Evolutionary conservation across 139 green algal species (phyloP).

Genomic region (Spirogloea muscicola): DNA sequence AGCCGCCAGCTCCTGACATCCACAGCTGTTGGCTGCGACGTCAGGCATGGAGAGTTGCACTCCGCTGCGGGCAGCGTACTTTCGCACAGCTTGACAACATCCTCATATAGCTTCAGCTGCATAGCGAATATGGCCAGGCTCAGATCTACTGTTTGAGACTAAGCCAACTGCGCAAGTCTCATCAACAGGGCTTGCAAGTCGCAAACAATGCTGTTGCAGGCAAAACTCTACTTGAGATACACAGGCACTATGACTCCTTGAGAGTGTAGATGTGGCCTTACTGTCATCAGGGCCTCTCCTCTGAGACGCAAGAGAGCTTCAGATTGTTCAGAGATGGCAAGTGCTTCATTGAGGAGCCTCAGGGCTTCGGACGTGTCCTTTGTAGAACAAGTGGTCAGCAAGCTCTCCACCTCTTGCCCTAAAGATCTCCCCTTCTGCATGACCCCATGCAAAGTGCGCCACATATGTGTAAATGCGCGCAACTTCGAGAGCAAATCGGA

Average conservation of each 20-base stretch:
- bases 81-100: slow-evolving; percentile 36
- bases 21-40: no score
- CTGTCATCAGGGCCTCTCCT: neutral
- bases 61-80: slow-evolving; percentile 4
- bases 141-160: no score
- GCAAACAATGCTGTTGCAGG: neutral
- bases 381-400: no score
- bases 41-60: no score
- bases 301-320: slow-evolving; percentile 1
- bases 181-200: neutral
- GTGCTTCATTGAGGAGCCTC: neutral
- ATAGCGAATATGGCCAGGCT: no score
- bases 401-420: neutral
- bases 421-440: neutral
- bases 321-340: neutral
- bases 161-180: neutral
- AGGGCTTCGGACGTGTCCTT: neutral
- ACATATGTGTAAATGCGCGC: neutral
- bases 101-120: slow-evolving; percentile 27
- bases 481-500: neutral
- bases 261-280: neutral
- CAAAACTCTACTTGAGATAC: neutral
- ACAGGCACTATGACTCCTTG: neutral
- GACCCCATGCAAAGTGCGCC: neutral
- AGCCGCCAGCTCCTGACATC: no score